Evolutionary conservation across 2,329 filamentous ascomycete genomes (phyloP).

Genomic region (Fusarium neocosmosporiellum): DNA sequence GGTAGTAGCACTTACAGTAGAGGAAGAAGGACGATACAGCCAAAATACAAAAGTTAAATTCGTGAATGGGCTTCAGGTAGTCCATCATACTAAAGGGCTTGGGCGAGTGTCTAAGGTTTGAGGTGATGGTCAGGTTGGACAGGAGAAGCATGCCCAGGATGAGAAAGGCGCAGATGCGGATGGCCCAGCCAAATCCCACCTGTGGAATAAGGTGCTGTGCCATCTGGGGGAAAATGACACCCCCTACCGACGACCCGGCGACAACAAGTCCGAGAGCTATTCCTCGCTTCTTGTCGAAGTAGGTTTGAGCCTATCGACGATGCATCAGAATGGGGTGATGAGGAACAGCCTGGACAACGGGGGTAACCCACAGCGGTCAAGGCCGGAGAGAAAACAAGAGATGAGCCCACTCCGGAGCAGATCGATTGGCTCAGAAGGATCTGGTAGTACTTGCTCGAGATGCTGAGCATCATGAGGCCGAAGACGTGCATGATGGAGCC

Average conservation of each 20-base stretch:
- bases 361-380: constrained; percentile 22
- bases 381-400: constrained; percentile 26
- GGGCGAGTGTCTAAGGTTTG: constrained; percentile 23
- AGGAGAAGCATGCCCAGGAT: constrained; percentile 32
- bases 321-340: background rate
- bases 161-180: constrained; percentile 66
- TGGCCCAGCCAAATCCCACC: constrained; percentile 58
- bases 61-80: constrained; percentile 17
- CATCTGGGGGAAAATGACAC: constrained; percentile 57
- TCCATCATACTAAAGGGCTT: constrained; percentile 15
- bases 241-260: constrained; percentile 66
- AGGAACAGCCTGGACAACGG: background rate
- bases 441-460: constrained; percentile 50
- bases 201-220: constrained; percentile 36
- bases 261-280: constrained; percentile 69
- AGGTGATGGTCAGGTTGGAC: constrained; percentile 33
- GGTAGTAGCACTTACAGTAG: constrained; percentile 20
- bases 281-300: constrained; percentile 54
- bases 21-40: constrained; percentile 27
- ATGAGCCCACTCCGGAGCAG: constrained; percentile 29
- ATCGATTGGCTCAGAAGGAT: constrained; percentile 41
- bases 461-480: constrained; percentile 67
- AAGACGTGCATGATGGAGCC: constrained; percentile 66
- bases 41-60: constrained; percentile 29
- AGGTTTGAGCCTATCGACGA: constrained; percentile 24